phyloP scores from a whole-genome alignment of 2,329 filamentous ascomycete species.

The Sporothrix humicola region DNA sequence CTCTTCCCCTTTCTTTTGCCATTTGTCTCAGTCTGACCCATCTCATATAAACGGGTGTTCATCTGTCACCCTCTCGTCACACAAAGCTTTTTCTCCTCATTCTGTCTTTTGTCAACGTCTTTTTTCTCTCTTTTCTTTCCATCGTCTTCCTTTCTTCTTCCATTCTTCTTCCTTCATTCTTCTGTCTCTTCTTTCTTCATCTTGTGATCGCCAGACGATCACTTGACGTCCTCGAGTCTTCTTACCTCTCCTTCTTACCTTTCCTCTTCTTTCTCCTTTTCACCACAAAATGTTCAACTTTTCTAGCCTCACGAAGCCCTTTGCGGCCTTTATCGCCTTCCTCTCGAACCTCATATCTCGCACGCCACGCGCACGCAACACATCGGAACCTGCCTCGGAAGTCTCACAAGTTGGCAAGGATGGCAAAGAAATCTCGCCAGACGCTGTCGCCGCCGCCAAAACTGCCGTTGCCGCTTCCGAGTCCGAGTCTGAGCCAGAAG shows the following conservation, averaged over 20 bases:
- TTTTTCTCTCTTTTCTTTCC: not conserved
- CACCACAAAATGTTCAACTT: slow-evolving; percentile 13
- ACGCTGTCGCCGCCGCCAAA: not conserved
- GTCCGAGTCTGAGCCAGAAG: not conserved
- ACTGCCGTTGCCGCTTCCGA: not conserved
- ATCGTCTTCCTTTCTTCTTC: not conserved
- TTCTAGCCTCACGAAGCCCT: slow-evolving; percentile 6
- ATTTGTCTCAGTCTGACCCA: not conserved
- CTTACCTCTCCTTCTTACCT: not conserved
- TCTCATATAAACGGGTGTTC: not conserved
- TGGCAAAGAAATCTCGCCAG: not conserved
- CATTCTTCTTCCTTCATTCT: not conserved
- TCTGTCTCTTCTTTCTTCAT: slow-evolving; percentile 4
- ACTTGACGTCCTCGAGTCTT: not conserved
- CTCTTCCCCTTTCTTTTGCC: not conserved
- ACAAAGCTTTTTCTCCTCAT: not conserved
- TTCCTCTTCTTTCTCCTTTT: not conserved
- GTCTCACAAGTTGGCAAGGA: not conserved
- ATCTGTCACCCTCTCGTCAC: not conserved
- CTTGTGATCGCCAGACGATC: slow-evolving; percentile 1
- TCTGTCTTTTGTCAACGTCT: not conserved
- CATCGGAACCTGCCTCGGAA: not conserved
- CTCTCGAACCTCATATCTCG: not conserved
- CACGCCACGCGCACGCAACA: not conserved
- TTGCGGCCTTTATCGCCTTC: slow-evolving; percentile 25